Conservation (phyloP, 2,329 filamentous ascomycete species). For the Arthrobotrys conoides region DNA sequence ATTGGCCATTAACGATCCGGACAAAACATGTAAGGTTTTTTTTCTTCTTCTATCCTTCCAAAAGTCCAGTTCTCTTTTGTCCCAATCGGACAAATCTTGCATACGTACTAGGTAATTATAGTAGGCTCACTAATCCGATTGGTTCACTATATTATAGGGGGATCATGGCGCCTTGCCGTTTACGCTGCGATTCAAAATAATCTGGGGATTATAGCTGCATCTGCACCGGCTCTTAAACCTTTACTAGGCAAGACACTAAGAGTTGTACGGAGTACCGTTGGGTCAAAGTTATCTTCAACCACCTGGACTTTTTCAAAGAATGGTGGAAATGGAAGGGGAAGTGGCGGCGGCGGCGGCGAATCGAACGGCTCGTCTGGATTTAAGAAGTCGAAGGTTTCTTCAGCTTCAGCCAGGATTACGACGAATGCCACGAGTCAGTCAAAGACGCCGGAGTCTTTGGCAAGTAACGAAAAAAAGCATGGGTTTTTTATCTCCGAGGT, state of each 20-base stretch:
- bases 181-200: slow-evolving; percentile 55
- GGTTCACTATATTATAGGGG: slow-evolving; percentile 33
- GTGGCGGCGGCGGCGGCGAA: slow-evolving; percentile 9
- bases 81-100: slow-evolving; percentile 34
- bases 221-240: slow-evolving; percentile 53
- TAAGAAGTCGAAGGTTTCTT: slow-evolving; percentile 34
- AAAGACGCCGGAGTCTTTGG: slow-evolving; percentile 3
- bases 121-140: slow-evolving; percentile 21
- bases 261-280: slow-evolving; percentile 38
- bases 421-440: slow-evolving; percentile 11
- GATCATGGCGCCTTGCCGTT: slow-evolving; percentile 58
- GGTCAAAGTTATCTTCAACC: slow-evolving; percentile 37
- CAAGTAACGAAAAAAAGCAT: slow-evolving; percentile 12
- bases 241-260: slow-evolving; percentile 42
- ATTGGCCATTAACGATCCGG: slow-evolving; percentile 58
- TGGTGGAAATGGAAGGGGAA: neutral
- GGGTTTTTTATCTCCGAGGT: slow-evolving; percentile 36
- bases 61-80: neutral
- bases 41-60: neutral
- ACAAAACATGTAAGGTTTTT: slow-evolving; percentile 57
- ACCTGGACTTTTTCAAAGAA: slow-evolving; percentile 25
- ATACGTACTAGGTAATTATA: neutral
- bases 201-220: slow-evolving; percentile 58
- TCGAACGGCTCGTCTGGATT: slow-evolving; percentile 15
- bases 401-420: slow-evolving; percentile 17